These are phyloP conservation scores for Suhomyces prunicola DNA, from an alignment of 805 yeast genomes.

Conservation along the genomic window DNA sequence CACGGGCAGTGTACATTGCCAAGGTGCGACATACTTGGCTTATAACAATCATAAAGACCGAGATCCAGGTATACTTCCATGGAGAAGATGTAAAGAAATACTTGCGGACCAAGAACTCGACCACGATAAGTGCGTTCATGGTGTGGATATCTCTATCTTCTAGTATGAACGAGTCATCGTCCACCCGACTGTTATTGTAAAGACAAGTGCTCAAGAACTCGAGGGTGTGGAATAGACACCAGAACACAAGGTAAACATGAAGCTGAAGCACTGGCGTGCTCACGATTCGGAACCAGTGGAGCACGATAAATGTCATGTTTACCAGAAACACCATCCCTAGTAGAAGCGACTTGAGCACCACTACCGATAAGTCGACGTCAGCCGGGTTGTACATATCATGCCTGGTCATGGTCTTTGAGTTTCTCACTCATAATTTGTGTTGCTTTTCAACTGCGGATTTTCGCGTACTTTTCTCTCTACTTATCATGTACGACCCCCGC, in stretches of 20 bases:
- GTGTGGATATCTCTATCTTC: conserved; percentile 20
- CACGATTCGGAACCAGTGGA: conserved; percentile 1
- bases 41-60: conserved; percentile 42
- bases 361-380: conserved; percentile 27
- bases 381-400: conserved; percentile 20
- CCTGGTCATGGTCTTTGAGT: not conserved
- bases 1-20: conserved; percentile 87
- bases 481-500: conserved; percentile 11
- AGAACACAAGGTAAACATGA: conserved; percentile 4
- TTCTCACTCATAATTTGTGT: not conserved
- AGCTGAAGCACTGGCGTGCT: conserved; percentile 2
- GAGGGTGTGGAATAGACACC: conserved; percentile 65
- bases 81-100: conserved; percentile 2
- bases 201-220: conserved; percentile 81
- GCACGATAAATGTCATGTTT: conserved; percentile 9
- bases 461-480: not conserved
- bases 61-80: conserved; percentile 30
- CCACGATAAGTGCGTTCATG: conserved; percentile 12
- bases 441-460: not conserved
- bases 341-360: conserved; percentile 30
- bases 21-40: conserved; percentile 71
- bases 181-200: conserved; percentile 64
- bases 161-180: conserved; percentile 49
- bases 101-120: conserved; percentile 9
- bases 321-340: conserved; percentile 27